Base-by-base conservation (phyloP, 495 filamentous ascomycete species). In the Opeltia flavorubescens region DNA sequence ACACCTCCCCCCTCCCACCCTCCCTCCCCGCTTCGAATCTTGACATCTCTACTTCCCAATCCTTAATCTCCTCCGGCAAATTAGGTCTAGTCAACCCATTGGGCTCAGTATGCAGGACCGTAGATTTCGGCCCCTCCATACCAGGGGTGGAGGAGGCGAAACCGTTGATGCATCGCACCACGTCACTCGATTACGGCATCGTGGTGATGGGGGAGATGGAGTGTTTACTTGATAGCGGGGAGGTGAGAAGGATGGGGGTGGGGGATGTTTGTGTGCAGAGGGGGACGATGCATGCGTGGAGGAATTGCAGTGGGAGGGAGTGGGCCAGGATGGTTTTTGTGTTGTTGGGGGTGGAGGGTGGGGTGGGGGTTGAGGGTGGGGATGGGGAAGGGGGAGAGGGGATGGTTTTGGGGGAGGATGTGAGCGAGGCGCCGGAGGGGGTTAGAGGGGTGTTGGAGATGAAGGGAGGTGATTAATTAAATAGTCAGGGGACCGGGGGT, bases 171-270 rank as follows among this genome's bases (percentile, higher is more conserved):
- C 85, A 89, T 49, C 70, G 83, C 0, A 87, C 85, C 2, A 69
- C 78, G 55, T 78, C 71, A 13, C 60, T 91, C 3, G 85, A 89
- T 51, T 88, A 83, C 43, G 83, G 83, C 3, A 69, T 87, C 47
- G 74, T 91, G 23, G 48, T 91, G n/a, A 83, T 88, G 56, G 85
- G 85, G 0, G 58, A 73, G 54, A 57, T 83, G n/a, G 78, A 75
- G 56, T 68, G 78, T 61, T 58, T 73, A 5, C 59, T 87, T 7
- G 83, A 86, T 53, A 52, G 61, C 53, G 73, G 82, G 0, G 79
- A 77, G 56, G 63, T 59, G 43, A 59, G 65, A 43, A 51, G 60
- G 3, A 61, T 87, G 71, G 62, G 67, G 55, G 56, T 69, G 5
- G 83, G 83, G 1, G 80, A 87, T 54, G 61, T 80, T 5, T 65